These are phyloP conservation scores for Ophiorrhiza pumila DNA, from an alignment of 257 asterid genomes.

Conservation along the genomic window DNA sequence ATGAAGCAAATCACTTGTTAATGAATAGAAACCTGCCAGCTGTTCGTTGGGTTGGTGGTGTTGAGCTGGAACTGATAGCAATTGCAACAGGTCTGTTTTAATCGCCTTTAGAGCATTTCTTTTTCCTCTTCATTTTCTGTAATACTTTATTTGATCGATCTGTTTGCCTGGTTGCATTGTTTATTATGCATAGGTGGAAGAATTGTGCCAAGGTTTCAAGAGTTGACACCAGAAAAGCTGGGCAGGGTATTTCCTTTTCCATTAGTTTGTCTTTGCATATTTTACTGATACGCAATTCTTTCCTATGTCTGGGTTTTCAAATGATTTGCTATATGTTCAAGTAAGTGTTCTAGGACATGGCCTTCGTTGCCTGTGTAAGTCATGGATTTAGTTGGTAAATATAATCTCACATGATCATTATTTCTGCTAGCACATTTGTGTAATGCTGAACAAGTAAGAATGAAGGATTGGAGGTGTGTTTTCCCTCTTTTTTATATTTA, in stretches of 20 bases:
- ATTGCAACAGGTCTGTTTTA: conserved; percentile 80
- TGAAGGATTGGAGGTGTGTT: not conserved
- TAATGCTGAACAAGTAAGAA: not conserved
- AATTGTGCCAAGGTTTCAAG: conserved; percentile 98
- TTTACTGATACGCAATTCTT: conserved; percentile 1
- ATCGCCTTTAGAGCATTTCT: not conserved
- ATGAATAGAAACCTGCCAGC: conserved; percentile 96
- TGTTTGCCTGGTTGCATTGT: not conserved
- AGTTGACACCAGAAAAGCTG: conserved; percentile 82
- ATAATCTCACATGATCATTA: not conserved
- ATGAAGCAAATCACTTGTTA: conserved; percentile 91
- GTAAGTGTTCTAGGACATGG: not conserved
- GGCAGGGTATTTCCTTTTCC: conserved; percentile 51
- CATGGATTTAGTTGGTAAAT: not conserved
- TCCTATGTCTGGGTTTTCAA: not conserved
- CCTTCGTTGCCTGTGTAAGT: not conserved
- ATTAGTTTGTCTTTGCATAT: conserved; percentile 3
- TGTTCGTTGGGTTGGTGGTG: conserved; percentile 98
- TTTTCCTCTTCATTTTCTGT: not conserved
- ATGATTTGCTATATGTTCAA: not conserved
- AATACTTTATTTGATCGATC: not conserved
- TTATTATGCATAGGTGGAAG: conserved; percentile 67
- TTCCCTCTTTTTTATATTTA: not conserved
- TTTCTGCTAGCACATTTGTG: not conserved
- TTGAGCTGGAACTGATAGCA: conserved; percentile 91